Base-by-base conservation (phyloP, 306 rosid genomes). In the Sechiopsis laciniata region DNA sequence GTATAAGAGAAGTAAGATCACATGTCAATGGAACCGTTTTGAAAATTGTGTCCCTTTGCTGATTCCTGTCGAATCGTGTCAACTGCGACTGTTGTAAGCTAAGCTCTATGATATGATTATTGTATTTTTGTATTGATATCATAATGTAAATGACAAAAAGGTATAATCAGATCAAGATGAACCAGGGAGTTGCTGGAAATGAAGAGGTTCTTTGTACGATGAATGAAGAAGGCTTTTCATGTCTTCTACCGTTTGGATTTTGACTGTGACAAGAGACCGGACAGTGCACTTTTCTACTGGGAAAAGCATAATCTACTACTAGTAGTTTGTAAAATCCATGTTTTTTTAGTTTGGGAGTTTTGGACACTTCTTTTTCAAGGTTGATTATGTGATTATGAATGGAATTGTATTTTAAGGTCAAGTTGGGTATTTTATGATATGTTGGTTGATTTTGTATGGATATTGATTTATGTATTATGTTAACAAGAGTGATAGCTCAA, bases 121-220 rank as follows among this genome's bases (percentile, higher is more conserved):
- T 66, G 72, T 11, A 45, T 4, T 66, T 66, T 66, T 66, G 72
- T 45, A n/a, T 9, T 64, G 17, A n/a, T 64, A n/a, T 64, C 52
- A n/a, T n/a, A 8, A n/a, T 10, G 48, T 45, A 64, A 64, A n/a
- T n/a, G 26, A 64, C 52, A 64, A 10, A 32, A 62, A 42, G 35
- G 55, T 6, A 42, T 19, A 20, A 42, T 20, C 55, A 40, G 32
- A 37, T 20, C 32, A 42, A 66, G 26, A 17, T 40, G 54, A 37
- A n/a, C 52, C 9, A 11, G 45, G 17, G 24, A 19, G 46, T n/a
- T 8, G n/a, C 26, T 26, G 20, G 45, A 29, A 26, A 9, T 10
- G 71, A 29, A 32, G 37, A 42, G 55, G 16, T 67, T 67, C 40
- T 21, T 67, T 20, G 54, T 13, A 68, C 48, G 19, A 21, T 45